Base-by-base conservation (phyloP, 23 red algal species). In the Cyanidium caldarium region DNA sequence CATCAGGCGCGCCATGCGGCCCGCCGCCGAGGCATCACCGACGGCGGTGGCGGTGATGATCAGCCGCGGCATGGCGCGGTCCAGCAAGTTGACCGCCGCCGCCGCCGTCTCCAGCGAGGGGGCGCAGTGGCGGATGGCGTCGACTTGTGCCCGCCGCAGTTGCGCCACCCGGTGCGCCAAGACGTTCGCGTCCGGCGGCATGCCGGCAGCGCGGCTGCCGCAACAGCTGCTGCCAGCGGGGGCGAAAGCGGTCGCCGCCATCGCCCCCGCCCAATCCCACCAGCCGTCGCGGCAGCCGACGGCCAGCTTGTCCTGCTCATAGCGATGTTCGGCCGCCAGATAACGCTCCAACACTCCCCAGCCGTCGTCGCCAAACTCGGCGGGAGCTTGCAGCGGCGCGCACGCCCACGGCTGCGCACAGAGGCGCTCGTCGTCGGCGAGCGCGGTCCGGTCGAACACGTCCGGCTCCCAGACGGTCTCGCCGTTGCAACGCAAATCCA, bases 281-380 rank as follows among this genome's bases (percentile, higher is more conserved):
- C 51, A 61, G 31, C 51, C 7, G 51, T 14, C 7, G 23, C 13
- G 21, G 7, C 31, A 5, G 23, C 21, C 5, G n/a, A 25, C 21
- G 3, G 13, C 10, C 51, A 28, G 21, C 10, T 16, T 28, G n/a
- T 5, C 7, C 51, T 7, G 7, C 7, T 28, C 51, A 25, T 61
- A 61, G 13, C 51, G 51, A 28, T 61, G 10, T 28, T 61, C 51
- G 23, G 51, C 51, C 21, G 19, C n/a, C 51, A 12, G 31, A 28
- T 61, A 61, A 25, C 51, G 51, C 21, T 61, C 51, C 51, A 61
- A 25, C 7, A 61, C n/a, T n/a, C n/a, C n/a, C n/a, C n/a, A n/a
- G n/a, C n/a, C n/a, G n/a, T n/a, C n/a, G n/a, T n/a, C n/a, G n/a
- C n/a, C n/a, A n/a, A n/a, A n/a, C n/a, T n/a, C n/a, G n/a, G n/a